Conservation (phyloP, 257 asterid genomes). For the Petunia secreta region DNA sequence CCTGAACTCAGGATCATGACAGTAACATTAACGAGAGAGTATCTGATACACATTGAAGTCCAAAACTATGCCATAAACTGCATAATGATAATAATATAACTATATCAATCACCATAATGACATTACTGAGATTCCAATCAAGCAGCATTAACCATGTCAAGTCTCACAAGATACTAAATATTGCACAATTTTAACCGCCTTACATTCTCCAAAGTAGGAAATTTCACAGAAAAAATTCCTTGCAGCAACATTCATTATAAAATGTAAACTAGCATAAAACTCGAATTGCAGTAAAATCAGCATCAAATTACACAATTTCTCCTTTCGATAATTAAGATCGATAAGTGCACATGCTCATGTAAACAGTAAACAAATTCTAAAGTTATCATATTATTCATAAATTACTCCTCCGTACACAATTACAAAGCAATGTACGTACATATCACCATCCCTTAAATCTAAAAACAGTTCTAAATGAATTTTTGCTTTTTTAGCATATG, state of each 20-base stretch:
- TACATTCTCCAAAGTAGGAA: background rate
- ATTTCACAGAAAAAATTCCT: background rate
- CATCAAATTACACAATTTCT: background rate
- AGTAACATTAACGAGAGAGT: background rate
- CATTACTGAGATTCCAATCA: background rate
- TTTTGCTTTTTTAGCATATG: background rate
- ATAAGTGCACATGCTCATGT: background rate
- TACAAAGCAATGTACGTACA: background rate
- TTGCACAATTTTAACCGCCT: background rate
- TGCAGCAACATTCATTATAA: background rate
- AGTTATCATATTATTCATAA: background rate
- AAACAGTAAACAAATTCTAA: background rate
- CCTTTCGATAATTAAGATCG: background rate
- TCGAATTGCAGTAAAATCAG: background rate
- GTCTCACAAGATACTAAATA: background rate
- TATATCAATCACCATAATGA: background rate
- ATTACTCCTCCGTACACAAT: background rate
- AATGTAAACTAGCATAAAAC: background rate
- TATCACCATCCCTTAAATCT: background rate
- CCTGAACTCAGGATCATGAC: background rate
- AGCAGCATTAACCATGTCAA: background rate
- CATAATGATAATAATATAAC: background rate
- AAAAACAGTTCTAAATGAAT: background rate
- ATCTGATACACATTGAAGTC: too few relatives aligned
- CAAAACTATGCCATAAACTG: background rate